A percentile compares a stretch with the other conserved stretches of the same genome.
Evolutionary conservation across 2,329 filamentous ascomycete genomes (phyloP).

Genomic region (Aspergillus fischeri): DNA sequence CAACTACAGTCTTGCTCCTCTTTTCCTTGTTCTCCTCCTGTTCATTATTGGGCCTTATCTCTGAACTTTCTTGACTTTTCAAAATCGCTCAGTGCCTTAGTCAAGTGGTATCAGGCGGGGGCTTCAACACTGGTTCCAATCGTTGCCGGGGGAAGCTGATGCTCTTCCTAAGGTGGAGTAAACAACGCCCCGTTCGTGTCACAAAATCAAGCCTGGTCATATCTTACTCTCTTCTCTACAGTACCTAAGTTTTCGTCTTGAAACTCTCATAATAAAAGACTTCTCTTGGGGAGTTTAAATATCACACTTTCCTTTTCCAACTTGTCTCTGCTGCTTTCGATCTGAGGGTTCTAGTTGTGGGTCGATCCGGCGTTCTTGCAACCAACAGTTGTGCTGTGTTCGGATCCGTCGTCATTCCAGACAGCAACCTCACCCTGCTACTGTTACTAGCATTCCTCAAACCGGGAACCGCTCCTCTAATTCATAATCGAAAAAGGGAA

Average conservation of each 20-base stretch:
- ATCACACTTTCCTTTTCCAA: not conserved
- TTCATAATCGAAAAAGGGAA: not conserved
- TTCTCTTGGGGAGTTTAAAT: not conserved
- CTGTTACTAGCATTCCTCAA: conserved; percentile 20
- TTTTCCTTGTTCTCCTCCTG: not conserved
- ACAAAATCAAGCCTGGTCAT: not conserved
- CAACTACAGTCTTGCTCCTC: conserved; percentile 3
- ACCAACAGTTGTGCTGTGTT: conserved; percentile 17
- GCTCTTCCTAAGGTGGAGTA: conserved; percentile 7
- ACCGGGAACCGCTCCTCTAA: conserved; percentile 10
- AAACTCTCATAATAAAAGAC: not conserved
- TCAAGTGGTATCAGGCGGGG: conserved; percentile 1
- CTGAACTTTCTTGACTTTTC: not conserved
- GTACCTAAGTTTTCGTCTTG: conserved; percentile 1
- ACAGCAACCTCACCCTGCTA: conserved; percentile 23
- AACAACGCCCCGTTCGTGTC: conserved; percentile 7
- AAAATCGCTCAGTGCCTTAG: not conserved
- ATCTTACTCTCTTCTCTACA: not conserved
- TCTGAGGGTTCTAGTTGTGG: conserved; percentile 16
- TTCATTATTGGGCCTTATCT: not conserved
- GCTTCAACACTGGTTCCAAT: not conserved
- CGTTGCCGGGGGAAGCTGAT: conserved; percentile 14
- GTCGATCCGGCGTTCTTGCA: conserved; percentile 16
- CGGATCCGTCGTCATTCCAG: conserved; percentile 33
- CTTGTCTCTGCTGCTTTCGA: conserved; percentile 14